Evolutionary conservation across 768 basidiomycete genomes (phyloP), one percentile per base, ranked within the genome.

Genomic region (Chalciporus piperatus): DNA sequence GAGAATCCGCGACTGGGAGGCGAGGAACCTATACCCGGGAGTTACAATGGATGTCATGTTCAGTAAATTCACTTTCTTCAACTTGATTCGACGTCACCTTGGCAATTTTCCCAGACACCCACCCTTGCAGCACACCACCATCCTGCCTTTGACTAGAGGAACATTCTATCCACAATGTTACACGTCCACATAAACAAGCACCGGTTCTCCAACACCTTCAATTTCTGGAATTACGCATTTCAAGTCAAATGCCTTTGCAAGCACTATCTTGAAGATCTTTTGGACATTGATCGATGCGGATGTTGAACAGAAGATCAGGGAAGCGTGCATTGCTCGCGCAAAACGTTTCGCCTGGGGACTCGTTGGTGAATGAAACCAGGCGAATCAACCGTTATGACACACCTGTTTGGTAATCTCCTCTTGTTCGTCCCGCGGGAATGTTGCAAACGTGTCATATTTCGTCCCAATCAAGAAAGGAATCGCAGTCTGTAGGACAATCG

Each of bases 351-450:
- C 96, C 91, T 95, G 64, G 3, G 32, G 35, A 49, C 48, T 47
- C 27, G 27, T 27, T 50, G 58, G 52, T 30, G 45, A 44, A 40
- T 3, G 45, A 22, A 47, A 48, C 35, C 41, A 19, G 48, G 43
- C 44, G 39, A 52, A 49, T 42, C 46, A 28, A 50, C 47, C 43
- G 39, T 35, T 8, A n/a, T 19, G 6, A 67, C 76, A 48, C 22
- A 88, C 90, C 82, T 98, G 95, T 73, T 95, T 96, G 40, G 97
- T 98, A 64, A 98, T 97, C 73, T 99, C 97, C 72, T 98, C 97
- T 69, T 99, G 97, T 70, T 99, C 97, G 68, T 99, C 97, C 63
- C 89, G 79, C 52, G 95, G 88, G 72, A 98, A 95, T 19, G 92
- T 91, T 28, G 91, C 85, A 71, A 98, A 99, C 48, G 90, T 87